Conservation (phyloP, 495 filamentous ascomycete genomes). For the Daldinia caldariorum region DNA sequence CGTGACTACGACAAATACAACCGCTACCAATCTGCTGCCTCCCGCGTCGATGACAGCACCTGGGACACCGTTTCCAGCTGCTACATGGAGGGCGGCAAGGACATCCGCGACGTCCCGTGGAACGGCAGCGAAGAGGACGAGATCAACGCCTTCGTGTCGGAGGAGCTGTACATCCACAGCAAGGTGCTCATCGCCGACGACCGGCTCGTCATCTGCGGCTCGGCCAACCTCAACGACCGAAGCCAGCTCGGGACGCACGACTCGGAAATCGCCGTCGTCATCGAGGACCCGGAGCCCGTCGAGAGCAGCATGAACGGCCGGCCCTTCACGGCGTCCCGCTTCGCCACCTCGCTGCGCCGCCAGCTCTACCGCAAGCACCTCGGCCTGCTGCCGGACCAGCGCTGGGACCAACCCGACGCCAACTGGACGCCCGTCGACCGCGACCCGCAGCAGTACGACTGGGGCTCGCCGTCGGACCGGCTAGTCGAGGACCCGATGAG, state of each 20-base stretch:
- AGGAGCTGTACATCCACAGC: slow-evolving; percentile 93
- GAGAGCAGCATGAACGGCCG: slow-evolving; percentile 76
- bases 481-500: slow-evolving; percentile 80
- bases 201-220: slow-evolving; percentile 86
- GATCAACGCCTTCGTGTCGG: slow-evolving; percentile 87
- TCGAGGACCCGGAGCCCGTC: slow-evolving; percentile 79
- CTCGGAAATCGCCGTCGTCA: slow-evolving; percentile 82
- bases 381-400: slow-evolving; percentile 80
- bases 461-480: slow-evolving; percentile 75
- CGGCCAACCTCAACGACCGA: slow-evolving; percentile 94
- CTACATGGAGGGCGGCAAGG: slow-evolving; percentile 83
- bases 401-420: slow-evolving; percentile 63
- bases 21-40: slow-evolving; percentile 75
- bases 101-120: slow-evolving; percentile 85
- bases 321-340: slow-evolving; percentile 76
- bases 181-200: slow-evolving; percentile 97
- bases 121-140: slow-evolving; percentile 75
- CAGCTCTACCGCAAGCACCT: slow-evolving; percentile 93
- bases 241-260: slow-evolving; percentile 90
- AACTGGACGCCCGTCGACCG: slow-evolving; percentile 81
- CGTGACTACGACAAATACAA: slow-evolving; percentile 44
- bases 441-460: slow-evolving; percentile 82
- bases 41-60: slow-evolving; percentile 59
- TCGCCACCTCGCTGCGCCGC: slow-evolving; percentile 83
- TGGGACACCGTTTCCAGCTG: slow-evolving; percentile 83